Base-by-base conservation (phyloP, 2,329 filamentous ascomycete genomes). In the Diplocarpon rosae region DNA sequence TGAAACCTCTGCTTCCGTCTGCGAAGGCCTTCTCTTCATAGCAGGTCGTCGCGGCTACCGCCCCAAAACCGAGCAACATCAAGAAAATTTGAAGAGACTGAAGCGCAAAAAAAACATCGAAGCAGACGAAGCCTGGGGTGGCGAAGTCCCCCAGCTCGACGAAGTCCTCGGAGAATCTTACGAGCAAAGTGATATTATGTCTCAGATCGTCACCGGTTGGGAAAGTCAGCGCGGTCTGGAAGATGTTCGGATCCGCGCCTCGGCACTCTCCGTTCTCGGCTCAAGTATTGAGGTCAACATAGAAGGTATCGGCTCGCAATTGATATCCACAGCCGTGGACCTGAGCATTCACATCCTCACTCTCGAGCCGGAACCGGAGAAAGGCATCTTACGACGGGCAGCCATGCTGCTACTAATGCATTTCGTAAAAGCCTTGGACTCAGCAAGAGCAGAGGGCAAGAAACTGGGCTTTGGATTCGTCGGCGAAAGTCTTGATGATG, bases 161-260 rank as follows among this genome's bases (percentile, higher is more conserved):
- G 71, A 75, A 44, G 47, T 52, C 15, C 41, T 58, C 1, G 56
- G 55, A 5, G 53, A 56, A 29, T 31, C 39, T 12, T 39, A 48
- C n/a, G 47, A 51, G 15, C 55, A 60, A 11, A 70, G 70, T 45
- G 76, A 69, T 27, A 67, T 72, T 37, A 58, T 81, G 11, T 65
- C 69, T 16, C 68, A 70, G 47, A 84, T 86, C 47, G 68, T 85
- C 0, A 65, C 71, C 12, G 80, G 79, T 1, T 86, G 83, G 83
- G 72, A 80, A 52, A 72, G 78, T 49, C 78, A 76, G 45, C 66
- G 71, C 13, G 80, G 79, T 0, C 71, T 71, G 47, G 83, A 87
- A 59, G 83, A 87, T 56, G 67, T 85, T 11, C 71, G 83, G 3
- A 73, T 88, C 52, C 75, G 83, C 1, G 66, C 80, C 12, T 85